Evolutionary conservation across 192 early-diverging fungal species (phyloP).

Genomic region (Coemansia brasiliensis): DNA sequence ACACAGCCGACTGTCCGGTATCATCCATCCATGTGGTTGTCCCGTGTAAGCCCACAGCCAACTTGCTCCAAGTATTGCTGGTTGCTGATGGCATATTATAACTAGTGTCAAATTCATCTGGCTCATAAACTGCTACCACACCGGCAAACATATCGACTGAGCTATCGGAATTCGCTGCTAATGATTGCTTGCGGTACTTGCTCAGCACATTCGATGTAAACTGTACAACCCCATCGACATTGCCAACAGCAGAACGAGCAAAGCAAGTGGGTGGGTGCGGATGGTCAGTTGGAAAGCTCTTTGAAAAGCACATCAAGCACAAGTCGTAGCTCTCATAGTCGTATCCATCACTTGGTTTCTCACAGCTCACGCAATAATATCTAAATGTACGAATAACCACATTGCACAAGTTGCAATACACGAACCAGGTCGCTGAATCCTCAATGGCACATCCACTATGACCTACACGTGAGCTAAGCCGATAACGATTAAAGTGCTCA

Average conservation of each 20-base stretch:
- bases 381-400: slow-evolving; percentile 77
- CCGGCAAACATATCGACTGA: slow-evolving; percentile 17
- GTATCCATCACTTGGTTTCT: slow-evolving; percentile 63
- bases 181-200: slow-evolving; percentile 11
- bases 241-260: slow-evolving; percentile 57
- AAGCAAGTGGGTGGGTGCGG: slow-evolving; percentile 78
- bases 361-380: slow-evolving; percentile 85
- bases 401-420: slow-evolving; percentile 78
- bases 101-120: slow-evolving; percentile 29
- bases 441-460: slow-evolving; percentile 4
- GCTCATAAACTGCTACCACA: slow-evolving; percentile 27
- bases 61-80: slow-evolving; percentile 24
- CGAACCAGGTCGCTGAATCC: slow-evolving; percentile 60
- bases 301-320: slow-evolving; percentile 71
- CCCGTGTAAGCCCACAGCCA: slow-evolving; percentile 49
- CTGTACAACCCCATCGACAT: slow-evolving; percentile 36
- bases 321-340: slow-evolving; percentile 73
- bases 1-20: slow-evolving; percentile 12
- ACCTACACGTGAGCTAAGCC: slow-evolving; percentile 7
- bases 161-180: slow-evolving; percentile 1
- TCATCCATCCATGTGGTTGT: slow-evolving; percentile 27
- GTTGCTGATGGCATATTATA: slow-evolving; percentile 7
- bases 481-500: slow-evolving; percentile 13
- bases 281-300: slow-evolving; percentile 68
- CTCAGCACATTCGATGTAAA: slow-evolving; percentile 26